phyloP scores from a whole-genome alignment of 768 basidiomycete genomes.

The Amanita rimosa region DNA sequence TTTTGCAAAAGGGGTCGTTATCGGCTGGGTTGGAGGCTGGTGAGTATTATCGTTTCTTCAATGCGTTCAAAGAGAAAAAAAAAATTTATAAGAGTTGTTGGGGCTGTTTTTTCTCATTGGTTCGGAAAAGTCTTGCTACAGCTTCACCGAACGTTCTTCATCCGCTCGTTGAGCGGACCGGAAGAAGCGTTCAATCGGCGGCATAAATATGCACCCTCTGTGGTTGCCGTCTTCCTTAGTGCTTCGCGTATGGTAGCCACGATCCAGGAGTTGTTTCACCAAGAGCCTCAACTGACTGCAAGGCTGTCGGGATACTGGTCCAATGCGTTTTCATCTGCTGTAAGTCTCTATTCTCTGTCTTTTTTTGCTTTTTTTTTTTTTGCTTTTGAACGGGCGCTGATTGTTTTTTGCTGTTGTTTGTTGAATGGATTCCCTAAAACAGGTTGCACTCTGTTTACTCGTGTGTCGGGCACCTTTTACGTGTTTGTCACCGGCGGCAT shows the following conservation, averaged over 20 bases:
- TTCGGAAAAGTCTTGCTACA: constrained; percentile 43
- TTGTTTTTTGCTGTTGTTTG: not conserved
- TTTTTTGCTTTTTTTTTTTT: no score
- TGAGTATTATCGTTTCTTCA: constrained; percentile 23
- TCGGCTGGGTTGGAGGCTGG: constrained; percentile 53
- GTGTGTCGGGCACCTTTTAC: constrained; percentile 60
- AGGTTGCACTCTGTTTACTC: constrained; percentile 41
- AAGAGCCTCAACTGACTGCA: constrained; percentile 48
- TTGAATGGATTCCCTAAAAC: not conserved
- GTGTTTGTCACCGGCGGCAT: constrained; percentile 48
- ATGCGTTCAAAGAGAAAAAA: no score
- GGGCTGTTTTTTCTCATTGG: no score
- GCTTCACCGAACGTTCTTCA: constrained; percentile 59
- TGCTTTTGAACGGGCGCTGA: no score
- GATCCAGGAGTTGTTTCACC: constrained; percentile 41
- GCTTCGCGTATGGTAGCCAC: constrained; percentile 54
- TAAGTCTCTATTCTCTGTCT: no score
- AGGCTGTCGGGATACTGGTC: constrained; percentile 43
- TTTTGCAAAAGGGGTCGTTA: constrained; percentile 51
- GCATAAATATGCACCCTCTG: constrained; percentile 59
- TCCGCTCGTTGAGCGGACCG: constrained; percentile 44
- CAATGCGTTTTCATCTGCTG: constrained; percentile 41
- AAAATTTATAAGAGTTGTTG: no score
- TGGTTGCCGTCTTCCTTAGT: constrained; percentile 56
- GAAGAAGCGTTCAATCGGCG: constrained; percentile 49